Percentiles rank a stretch among this genome's conserved stretches.
Evolutionary conservation across 805 yeast species (phyloP).

Genomic region (Tetrapisispora namnaoensis): DNA sequence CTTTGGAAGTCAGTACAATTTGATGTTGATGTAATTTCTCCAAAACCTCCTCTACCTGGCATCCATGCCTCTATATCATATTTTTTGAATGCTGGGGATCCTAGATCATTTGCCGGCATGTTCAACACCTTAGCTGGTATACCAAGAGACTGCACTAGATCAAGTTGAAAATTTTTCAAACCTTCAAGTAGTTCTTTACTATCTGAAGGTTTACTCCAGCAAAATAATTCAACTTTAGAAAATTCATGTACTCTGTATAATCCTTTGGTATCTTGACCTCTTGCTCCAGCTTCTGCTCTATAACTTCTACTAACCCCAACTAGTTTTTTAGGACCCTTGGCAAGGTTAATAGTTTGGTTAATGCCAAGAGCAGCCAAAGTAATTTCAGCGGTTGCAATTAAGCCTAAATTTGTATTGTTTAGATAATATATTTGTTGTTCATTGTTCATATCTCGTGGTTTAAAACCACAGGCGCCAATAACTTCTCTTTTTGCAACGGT

Average conservation of each 20-base stretch:
- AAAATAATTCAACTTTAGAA: conserved; percentile 86
- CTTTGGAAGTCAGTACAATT: conserved; percentile 90
- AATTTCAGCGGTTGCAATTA: conserved; percentile 94
- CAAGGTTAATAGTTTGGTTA: conserved; percentile 35
- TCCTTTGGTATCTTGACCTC: conserved; percentile 88
- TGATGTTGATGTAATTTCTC: conserved; percentile 84
- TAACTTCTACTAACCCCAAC: conserved; percentile 82
- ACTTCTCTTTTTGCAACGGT: conserved; percentile 70
- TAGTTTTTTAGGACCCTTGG: conserved; percentile 44
- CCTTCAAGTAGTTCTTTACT: conserved; percentile 47
- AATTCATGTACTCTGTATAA: conserved; percentile 93
- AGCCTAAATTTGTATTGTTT: conserved; percentile 43
- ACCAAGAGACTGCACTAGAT: conserved; percentile 57
- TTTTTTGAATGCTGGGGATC: conserved; percentile 86
- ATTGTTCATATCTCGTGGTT: conserved; percentile 79
- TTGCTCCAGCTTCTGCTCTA: conserved; percentile 95
- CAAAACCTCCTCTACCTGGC: conserved; percentile 94
- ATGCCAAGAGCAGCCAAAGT: conserved; percentile 77
- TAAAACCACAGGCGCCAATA: conserved; percentile 85
- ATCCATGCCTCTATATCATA: conserved; percentile 95
- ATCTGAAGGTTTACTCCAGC: conserved; percentile 45
- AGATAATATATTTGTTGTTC: conserved; percentile 79
- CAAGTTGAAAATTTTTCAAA: conserved; percentile 54
- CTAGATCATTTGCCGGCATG: conserved; percentile 87
- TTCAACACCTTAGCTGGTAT: conserved; percentile 70